Base-by-base conservation (phyloP, 208 protist genomes). In the Phytomonas sp. region DNA sequence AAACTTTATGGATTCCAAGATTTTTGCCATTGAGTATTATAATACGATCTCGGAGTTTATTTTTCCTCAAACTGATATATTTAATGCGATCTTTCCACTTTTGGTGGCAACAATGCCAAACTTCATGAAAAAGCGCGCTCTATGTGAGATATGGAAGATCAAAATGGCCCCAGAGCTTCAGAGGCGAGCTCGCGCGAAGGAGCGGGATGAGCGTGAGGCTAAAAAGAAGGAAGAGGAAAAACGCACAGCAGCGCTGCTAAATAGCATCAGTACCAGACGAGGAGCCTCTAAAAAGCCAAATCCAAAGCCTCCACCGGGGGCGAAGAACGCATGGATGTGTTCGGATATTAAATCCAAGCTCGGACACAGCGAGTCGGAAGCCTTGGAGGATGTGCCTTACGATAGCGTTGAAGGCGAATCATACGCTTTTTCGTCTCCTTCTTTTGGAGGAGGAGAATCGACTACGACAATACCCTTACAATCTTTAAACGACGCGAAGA, bases 131-230 rank as follows among this genome's bases (percentile, higher is more conserved):
- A 69, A 80, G 30, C 56, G 69, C 34, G 88, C 85, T 31, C 73
- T 96, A 56, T 75, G 81, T 66, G 79, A 91, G 70, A 69, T 93
- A 62, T 79, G 80, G 69, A 87, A 88, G 73, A 94, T 96, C 82
- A 77, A 70, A 60, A 86, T 80, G 69, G 76, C 87, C 0, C 88
- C 88, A 0, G 91, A 96, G 77, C 76, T 66, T 52, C 86, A 85
- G 77, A 79, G 79, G 29, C 83, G 88, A 66, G 87, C 87, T 61
- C 81, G 87, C 31, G 76, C 63, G 37, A 73, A 82, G 33, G 76
- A 80, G 64, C 60, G 70, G 65, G 81, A 81, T 34, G 80, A 81
- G 67, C 65, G 79, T 42, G 29, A 77, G 36, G 66, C 70, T 10
- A 60, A 68, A 42, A 60, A 30, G 64, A 68, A 29, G 64, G 31